These are phyloP conservation scores for Letharia columbiana DNA, from an alignment of 495 filamentous ascomycete species.

Conservation along the genomic window DNA sequence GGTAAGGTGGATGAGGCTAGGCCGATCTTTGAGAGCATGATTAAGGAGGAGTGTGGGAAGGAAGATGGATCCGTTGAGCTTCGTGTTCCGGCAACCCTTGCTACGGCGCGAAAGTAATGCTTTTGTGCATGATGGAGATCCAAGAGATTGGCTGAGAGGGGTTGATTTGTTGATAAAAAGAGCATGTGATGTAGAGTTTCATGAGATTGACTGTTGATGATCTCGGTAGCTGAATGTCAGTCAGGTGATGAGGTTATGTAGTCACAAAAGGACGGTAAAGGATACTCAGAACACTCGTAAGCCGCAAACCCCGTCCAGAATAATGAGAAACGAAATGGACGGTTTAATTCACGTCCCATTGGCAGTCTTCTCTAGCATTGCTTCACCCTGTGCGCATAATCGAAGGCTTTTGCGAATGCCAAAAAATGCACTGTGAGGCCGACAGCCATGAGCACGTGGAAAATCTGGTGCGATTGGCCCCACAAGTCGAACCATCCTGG, in stretches of 20 bases:
- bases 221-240: too few relatives aligned
- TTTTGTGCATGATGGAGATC: too few relatives aligned
- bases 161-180: too few relatives aligned
- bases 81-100: background rate
- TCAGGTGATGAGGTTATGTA: too few relatives aligned
- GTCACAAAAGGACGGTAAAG: too few relatives aligned
- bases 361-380: constrained; percentile 9
- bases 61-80: constrained; percentile 9
- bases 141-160: too few relatives aligned
- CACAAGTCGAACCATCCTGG: constrained; percentile 59
- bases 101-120: constrained; percentile 7
- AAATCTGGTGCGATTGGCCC: constrained; percentile 73
- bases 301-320: too few relatives aligned
- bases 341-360: too few relatives aligned
- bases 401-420: constrained; percentile 19
- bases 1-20: constrained; percentile 3
- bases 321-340: too few relatives aligned
- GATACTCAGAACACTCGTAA: too few relatives aligned
- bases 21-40: background rate
- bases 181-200: too few relatives aligned
- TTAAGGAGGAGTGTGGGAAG: background rate
- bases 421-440: constrained; percentile 19
- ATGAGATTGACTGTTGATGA: too few relatives aligned
- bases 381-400: constrained; percentile 13
- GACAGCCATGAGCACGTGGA: constrained; percentile 56